These are phyloP conservation scores for Rhinocladiella similis DNA, from an alignment of 2,329 filamentous ascomycete genomes.

Conservation along the genomic window DNA sequence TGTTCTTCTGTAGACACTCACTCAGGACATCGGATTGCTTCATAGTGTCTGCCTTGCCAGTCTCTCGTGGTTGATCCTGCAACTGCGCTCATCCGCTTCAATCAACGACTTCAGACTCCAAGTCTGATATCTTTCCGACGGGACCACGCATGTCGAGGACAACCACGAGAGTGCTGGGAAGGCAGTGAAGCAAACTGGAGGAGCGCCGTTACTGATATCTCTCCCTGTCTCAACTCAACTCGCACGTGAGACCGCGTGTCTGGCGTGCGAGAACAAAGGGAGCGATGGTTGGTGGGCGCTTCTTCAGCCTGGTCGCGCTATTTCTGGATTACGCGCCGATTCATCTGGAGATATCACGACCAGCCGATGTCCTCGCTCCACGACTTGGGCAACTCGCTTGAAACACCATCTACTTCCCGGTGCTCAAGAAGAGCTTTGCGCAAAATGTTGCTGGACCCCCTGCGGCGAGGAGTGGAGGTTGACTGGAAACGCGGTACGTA, in stretches of 20 bases:
- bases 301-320: conserved; percentile 27
- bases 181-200: conserved; percentile 21
- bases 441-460: conserved; percentile 21
- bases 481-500: conserved; percentile 23
- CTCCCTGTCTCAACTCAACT: conserved; percentile 16
- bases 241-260: conserved; percentile 26
- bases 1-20: conserved; percentile 17
- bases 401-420: conserved; percentile 12
- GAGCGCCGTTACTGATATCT: conserved; percentile 7
- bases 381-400: conserved; percentile 19
- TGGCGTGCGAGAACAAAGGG: conserved; percentile 15
- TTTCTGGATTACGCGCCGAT: conserved; percentile 27
- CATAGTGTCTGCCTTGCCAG: conserved; percentile 21
- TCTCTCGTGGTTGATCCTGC: neutral
- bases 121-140: neutral
- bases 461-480: conserved; percentile 16
- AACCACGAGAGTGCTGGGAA: conserved; percentile 11
- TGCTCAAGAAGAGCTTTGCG: conserved; percentile 13
- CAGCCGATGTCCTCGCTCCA: conserved; percentile 22
- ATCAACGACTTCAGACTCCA: too few species aligned
- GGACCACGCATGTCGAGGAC: conserved; percentile 1
- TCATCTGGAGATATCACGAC: conserved; percentile 19
- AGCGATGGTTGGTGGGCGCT: conserved; percentile 27
- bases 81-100: conserved; percentile 1
- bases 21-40: conserved; percentile 18